These are phyloP conservation scores for Termitomyces sp. DNA, from an alignment of 768 basidiomycete genomes.

Conservation along the genomic window DNA sequence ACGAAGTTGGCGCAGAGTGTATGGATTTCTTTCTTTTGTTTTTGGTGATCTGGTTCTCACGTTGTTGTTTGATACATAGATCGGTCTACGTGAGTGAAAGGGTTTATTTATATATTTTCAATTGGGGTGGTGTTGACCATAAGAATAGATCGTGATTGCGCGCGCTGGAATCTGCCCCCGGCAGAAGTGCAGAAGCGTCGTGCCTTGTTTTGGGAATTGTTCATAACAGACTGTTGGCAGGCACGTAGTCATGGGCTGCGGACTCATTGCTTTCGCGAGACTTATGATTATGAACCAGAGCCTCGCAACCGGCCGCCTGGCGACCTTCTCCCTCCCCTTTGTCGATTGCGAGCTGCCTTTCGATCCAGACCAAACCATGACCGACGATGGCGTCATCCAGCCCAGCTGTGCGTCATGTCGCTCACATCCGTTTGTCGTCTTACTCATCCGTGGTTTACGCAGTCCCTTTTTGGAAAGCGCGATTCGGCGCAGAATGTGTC, in stretches of 20 bases:
- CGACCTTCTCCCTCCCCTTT: conserved; percentile 64
- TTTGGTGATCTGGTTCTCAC: too few relatives aligned
- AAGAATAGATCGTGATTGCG: conserved; percentile 59
- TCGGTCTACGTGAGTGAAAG: conserved; percentile 57
- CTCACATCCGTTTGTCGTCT: background rate
- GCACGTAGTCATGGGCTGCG: conserved; percentile 26
- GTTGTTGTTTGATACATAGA: conserved; percentile 26
- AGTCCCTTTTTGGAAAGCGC: conserved; percentile 71
- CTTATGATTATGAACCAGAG: conserved; percentile 32
- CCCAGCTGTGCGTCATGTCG: conserved; percentile 48
- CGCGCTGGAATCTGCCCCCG: conserved; percentile 57
- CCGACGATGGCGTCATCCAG: conserved; percentile 50
- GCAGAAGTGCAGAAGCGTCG: conserved; percentile 68
- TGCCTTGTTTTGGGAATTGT: conserved; percentile 68
- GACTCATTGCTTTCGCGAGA: background rate
- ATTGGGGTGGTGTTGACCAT: background rate
- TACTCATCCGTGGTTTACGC: too few relatives aligned
- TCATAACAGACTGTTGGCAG: conserved; percentile 73
- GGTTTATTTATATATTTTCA: too few relatives aligned
- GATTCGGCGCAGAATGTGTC: conserved; percentile 60
- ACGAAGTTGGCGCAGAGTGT: conserved; percentile 67
- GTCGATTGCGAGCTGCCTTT: conserved; percentile 67
- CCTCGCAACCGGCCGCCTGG: conserved; percentile 62
- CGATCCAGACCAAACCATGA: conserved; percentile 53
- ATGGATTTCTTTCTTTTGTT: background rate